Conservation (phyloP, 2,329 filamentous ascomycete genomes). For the Graphilbum sp. region DNA sequence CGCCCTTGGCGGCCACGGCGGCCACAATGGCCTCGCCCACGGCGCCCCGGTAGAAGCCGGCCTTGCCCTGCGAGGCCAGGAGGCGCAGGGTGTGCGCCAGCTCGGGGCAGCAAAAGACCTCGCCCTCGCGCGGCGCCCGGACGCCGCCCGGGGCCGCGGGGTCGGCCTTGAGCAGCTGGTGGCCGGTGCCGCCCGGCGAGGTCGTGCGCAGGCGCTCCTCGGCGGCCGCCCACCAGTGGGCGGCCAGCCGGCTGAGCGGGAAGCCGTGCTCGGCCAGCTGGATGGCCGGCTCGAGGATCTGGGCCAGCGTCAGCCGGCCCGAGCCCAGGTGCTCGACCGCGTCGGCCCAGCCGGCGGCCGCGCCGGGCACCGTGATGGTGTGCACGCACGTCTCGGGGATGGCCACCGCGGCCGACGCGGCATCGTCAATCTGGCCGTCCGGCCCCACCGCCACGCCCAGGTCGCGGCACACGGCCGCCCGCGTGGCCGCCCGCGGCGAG, state of each 20-base stretch:
- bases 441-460: constrained; percentile 35
- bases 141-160: constrained; percentile 46
- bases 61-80: constrained; percentile 62
- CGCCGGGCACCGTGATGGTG: constrained; percentile 57
- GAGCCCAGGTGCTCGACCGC: constrained; percentile 74
- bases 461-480: constrained; percentile 52
- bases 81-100: constrained; percentile 65
- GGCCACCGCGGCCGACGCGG: constrained; percentile 9
- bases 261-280: constrained; percentile 73
- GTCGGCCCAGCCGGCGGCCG: constrained; percentile 62
- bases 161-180: constrained; percentile 74
- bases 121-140: constrained; percentile 58
- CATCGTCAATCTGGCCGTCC: constrained; percentile 13
- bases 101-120: constrained; percentile 69
- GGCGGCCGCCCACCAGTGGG: constrained; percentile 12
- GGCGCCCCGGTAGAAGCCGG: constrained; percentile 73
- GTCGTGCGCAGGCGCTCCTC: constrained; percentile 14
- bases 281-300: constrained; percentile 68
- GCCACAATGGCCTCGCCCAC: constrained; percentile 68
- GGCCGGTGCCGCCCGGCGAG: constrained; percentile 55
- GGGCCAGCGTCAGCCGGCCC: constrained; percentile 55
- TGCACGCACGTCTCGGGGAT: constrained; percentile 64
- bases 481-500: constrained; percentile 49
- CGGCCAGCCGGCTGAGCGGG: constrained; percentile 59
- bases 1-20: constrained; percentile 57